These are phyloP conservation scores for Phytophthora niederhauseri DNA, from an alignment of 352 stramenopile species.

Conservation along the genomic window DNA sequence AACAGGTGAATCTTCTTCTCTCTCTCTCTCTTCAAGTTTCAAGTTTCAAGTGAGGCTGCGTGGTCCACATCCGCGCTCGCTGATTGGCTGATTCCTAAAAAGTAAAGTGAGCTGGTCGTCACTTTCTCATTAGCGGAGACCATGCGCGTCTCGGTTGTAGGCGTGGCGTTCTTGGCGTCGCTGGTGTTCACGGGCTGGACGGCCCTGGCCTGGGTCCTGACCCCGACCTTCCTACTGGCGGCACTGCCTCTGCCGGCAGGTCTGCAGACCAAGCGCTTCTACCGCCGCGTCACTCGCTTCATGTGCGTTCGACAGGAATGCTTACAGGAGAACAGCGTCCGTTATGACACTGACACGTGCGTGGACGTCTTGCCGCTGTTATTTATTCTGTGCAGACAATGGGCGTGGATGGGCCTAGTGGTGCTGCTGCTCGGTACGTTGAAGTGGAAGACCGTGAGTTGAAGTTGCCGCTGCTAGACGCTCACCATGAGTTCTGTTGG, in stretches of 20 bases:
- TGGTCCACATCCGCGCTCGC: not conserved
- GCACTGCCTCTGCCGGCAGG: slow-evolving; percentile 35
- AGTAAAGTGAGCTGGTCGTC: no score
- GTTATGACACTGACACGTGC: not conserved
- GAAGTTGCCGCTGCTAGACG: slow-evolving; percentile 28
- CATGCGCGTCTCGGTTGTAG: no score
- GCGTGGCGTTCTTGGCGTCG: slow-evolving; percentile 62
- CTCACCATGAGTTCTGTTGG: slow-evolving; percentile 21
- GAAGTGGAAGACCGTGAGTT: not conserved
- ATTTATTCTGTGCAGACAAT: slow-evolving; percentile 55
- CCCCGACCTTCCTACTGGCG: slow-evolving; percentile 58
- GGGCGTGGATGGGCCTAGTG: slow-evolving; percentile 77
- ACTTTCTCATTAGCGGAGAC: not conserved
- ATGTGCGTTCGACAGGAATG: slow-evolving; percentile 41
- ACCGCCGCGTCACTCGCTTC: slow-evolving; percentile 59
- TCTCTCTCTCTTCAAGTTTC: no score
- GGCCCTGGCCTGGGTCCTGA: slow-evolving; percentile 56
- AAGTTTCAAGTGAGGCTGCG: not conserved
- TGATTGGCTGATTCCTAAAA: not conserved
- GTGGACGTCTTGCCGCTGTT: not conserved
- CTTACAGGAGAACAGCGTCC: no score
- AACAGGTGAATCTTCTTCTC: not conserved
- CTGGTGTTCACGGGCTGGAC: slow-evolving; percentile 64
- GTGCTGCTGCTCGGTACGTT: slow-evolving; percentile 60
- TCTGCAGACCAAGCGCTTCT: slow-evolving; percentile 40